Evolutionary conservation across 345 rosid species (phyloP), one percentile per base, ranked within the genome.

Genomic region (Euphorbia pulcherrima): DNA sequence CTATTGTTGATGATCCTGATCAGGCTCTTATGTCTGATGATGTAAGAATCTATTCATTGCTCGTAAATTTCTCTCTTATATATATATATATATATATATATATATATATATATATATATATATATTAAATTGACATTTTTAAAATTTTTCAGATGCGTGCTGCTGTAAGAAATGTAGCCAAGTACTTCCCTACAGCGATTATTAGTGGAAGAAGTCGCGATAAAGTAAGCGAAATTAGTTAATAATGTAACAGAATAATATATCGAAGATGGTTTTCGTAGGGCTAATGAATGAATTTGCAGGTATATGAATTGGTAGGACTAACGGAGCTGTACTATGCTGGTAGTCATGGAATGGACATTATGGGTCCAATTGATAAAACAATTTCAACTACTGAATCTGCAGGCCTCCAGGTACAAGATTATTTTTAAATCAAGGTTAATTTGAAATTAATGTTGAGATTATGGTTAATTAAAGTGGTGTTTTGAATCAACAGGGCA

Each of bases 301-400:
- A 93, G 98, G 99, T 89, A 14, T 89, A 74, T 70, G 77, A 87
- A 65, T 79, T 94, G 84, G 90, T 92, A 77, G 92, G 93, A 83
- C 85, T 94, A 83, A 90, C 86, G 56, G 97, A 94, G 75, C 96
- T 92, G 46, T 85, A 80, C 68, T 94, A 94, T 78, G 99, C 97
- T n/a, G 99, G 99, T 75, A 89, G 99, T 73, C 99, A 94, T 75
- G 99, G 97, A 48, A 94, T 94, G 99, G 99, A 94, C 85, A 92
- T 94, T 13, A 83, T 85, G 86, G 86, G 89, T 23, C 93, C 99
- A 6, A 44, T 33, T 33, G 37, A 7, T 33, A 33, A 33, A 33
- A 33, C 37, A 33, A 33, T 44, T 44, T 44, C 50, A 2, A 44
- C 17, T 53, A 67, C 74, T 66, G 73, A 85, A 81, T 84, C 90